A percentile compares a stretch with the other conserved stretches of the same genome.
These are phyloP conservation scores for Colletotrichum falcatum DNA, from an alignment of 2,329 filamentous ascomycete genomes.

Conservation along the genomic window DNA sequence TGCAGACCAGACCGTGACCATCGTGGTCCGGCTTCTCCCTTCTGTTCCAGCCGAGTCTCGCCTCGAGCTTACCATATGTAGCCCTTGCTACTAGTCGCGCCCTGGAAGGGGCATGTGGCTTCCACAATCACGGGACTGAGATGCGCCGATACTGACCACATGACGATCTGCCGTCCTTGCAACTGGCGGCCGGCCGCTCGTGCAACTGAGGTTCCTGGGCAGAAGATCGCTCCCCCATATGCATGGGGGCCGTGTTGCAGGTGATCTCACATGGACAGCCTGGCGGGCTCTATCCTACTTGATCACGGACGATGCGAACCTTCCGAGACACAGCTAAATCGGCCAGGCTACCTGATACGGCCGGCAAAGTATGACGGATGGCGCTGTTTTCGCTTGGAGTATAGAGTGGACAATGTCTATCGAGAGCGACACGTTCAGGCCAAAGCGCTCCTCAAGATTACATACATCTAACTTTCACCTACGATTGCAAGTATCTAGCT, in stretches of 20 bases:
- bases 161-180: slow-evolving; percentile 20
- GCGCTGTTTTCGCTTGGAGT: background rate
- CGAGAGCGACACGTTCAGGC: slow-evolving; percentile 11
- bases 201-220: slow-evolving; percentile 2
- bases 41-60: background rate
- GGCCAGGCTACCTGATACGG: no score
- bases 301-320: no score
- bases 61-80: background rate
- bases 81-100: background rate
- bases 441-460: slow-evolving; percentile 21
- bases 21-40: background rate
- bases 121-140: slow-evolving; percentile 2
- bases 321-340: no score
- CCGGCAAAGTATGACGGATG: no score
- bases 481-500: slow-evolving; percentile 31
- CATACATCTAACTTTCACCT: slow-evolving; percentile 18
- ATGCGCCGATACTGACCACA: slow-evolving; percentile 10
- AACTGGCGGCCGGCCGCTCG: slow-evolving; percentile 5
- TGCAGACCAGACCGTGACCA: slow-evolving; percentile 10
- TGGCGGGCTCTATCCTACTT: no score
- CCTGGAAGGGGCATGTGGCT: background rate
- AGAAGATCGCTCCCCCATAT: no score
- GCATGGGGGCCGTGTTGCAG: no score
- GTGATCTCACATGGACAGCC: no score
- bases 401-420: slow-evolving; percentile 25